A percentile compares a stretch with the other conserved stretches of the same genome.
phyloP scores from a whole-genome alignment of 78 protist species.

The Dictyostelium firmibasis region DNA sequence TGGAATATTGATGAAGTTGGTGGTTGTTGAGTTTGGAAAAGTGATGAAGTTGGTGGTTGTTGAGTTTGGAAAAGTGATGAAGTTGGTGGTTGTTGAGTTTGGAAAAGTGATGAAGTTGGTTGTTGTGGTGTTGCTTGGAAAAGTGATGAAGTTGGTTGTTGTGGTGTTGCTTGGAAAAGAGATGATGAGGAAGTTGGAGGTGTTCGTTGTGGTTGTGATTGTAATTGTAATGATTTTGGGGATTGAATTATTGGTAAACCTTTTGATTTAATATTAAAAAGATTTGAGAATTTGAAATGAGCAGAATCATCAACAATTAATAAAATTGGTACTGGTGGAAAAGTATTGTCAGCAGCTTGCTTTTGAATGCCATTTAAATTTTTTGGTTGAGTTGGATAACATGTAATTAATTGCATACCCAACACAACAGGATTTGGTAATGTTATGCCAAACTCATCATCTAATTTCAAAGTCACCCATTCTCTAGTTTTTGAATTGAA shows the following conservation, averaged over 20 bases:
- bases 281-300: not conserved
- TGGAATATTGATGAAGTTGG: not conserved
- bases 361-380: not conserved
- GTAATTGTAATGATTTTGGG: not conserved
- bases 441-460: not conserved
- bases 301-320: not conserved
- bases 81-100: not conserved
- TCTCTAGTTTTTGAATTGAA: not conserved
- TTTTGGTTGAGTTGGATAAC: not conserved
- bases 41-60: not conserved
- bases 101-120: not conserved
- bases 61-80: not conserved
- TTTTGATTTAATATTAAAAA: not conserved
- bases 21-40: not conserved
- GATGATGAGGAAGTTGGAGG: too few relatives aligned
- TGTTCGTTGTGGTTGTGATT: not conserved
- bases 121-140: not conserved
- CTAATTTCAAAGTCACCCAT: not conserved
- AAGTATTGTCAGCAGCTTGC: not conserved
- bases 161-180: too few relatives aligned
- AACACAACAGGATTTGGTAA: not conserved
- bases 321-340: slow-evolving; percentile 11
- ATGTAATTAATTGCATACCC: slow-evolving; percentile 1
- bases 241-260: not conserved
- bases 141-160: not conserved